These are phyloP conservation scores for Rehmannia glutinosa DNA, from an alignment of 257 asterid genomes.

Conservation along the genomic window DNA sequence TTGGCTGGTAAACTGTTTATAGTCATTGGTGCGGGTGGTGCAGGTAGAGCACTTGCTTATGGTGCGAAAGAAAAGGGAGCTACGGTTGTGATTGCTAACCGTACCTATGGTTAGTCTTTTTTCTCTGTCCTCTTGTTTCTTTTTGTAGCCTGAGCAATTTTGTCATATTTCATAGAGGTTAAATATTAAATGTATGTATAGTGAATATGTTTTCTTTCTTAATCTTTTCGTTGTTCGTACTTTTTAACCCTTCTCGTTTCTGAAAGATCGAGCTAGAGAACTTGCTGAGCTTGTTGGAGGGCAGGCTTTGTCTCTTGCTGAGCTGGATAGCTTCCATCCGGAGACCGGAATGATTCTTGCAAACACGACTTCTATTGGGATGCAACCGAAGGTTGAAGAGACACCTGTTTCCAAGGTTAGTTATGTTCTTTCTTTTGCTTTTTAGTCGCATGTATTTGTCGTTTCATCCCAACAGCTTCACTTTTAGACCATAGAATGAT, in stretches of 20 bases:
- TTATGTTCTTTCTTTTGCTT: constrained; percentile 1
- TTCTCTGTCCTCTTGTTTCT: neutral
- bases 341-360: constrained; percentile 94
- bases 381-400: constrained; percentile 91
- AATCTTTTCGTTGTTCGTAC: neutral
- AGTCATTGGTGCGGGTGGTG: constrained; percentile 98
- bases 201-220: neutral
- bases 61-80: constrained; percentile 99
- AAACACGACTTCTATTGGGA: constrained; percentile 93
- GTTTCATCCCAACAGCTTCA: neutral
- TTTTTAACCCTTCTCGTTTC: neutral
- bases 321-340: constrained; percentile 64
- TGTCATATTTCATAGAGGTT: neutral
- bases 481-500: too few relatives aligned
- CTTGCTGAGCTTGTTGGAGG: constrained; percentile 80
- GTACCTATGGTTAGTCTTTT: constrained; percentile 73
- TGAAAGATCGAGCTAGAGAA: constrained; percentile 77
- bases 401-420: constrained; percentile 87
- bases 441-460: neutral
- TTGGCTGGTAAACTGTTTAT: constrained; percentile 77
- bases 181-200: neutral
- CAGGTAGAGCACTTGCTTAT: constrained; percentile 94
- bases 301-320: constrained; percentile 72
- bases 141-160: neutral
- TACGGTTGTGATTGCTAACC: constrained; percentile 84